A percentile compares a stretch with the other conserved stretches of the same genome.
Conservation (phyloP, 345 rosid species). For the Barbarea vulgaris region DNA sequence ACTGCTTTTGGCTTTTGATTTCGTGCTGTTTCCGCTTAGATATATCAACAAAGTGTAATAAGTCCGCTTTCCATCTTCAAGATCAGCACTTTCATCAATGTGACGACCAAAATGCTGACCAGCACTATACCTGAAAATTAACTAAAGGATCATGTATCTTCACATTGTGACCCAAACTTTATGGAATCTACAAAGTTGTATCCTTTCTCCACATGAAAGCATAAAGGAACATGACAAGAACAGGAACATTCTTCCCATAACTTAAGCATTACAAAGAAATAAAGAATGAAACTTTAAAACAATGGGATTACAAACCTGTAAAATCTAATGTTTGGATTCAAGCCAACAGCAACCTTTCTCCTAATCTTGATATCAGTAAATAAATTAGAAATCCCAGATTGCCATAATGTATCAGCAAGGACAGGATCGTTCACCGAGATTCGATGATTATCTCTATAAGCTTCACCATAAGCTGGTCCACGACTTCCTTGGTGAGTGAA, state of each 20-base stretch:
- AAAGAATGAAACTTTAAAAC: neutral
- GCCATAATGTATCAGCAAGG: slow-evolving; percentile 72
- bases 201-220: neutral
- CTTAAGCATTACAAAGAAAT: neutral
- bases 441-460: slow-evolving; percentile 86
- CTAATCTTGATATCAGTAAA: slow-evolving; percentile 74
- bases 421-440: slow-evolving; percentile 66
- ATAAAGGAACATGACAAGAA: neutral
- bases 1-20: slow-evolving; percentile 52
- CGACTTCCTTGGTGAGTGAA: slow-evolving; percentile 91
- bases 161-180: neutral
- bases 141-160: neutral
- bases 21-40: slow-evolving; percentile 59
- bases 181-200: neutral
- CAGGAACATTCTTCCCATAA: neutral
- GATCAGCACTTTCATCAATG: slow-evolving; percentile 78
- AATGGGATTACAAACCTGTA: slow-evolving; percentile 55
- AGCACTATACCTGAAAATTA: slow-evolving; percentile 64
- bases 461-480: slow-evolving; percentile 91
- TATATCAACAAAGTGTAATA: slow-evolving; percentile 85
- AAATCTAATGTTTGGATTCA: slow-evolving; percentile 87
- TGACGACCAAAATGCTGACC: slow-evolving; percentile 92
- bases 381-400: slow-evolving; percentile 63
- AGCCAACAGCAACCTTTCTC: slow-evolving; percentile 77
- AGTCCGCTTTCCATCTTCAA: slow-evolving; percentile 72